Base-by-base conservation (phyloP, 257 asterid genomes). In the Paraleonurus japonicus region DNA sequence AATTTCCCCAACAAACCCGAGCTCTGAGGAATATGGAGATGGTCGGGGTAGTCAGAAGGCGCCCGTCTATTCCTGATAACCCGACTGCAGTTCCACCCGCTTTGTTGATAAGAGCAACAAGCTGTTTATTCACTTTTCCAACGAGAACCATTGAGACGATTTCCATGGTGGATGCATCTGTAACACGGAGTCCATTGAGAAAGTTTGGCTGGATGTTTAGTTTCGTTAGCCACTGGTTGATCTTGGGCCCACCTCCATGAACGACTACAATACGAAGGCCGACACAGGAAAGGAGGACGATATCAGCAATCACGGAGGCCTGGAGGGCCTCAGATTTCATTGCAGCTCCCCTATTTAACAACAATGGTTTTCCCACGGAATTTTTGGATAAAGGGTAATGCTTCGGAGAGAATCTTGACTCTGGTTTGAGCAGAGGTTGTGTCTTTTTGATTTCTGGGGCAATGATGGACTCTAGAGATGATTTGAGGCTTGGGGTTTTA, bases 291-390 rank as follows among this genome's bases (percentile, higher is more conserved):
- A 91, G 96, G 22, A 90, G 97, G 48, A 90, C 95, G 13, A 90
- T 61, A 68, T 90, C 96, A 26, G 86, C 86, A 58, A 90, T 90
- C 8, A 90, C 97, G 19, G 96, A 88, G 2, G 96, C 92, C 71
- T 86, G 92, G 70, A 90, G 94, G 33, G 84, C 90, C 84, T 90
- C 92, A 1, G 92, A 83, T 67, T 85, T 88, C 96, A 88, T 90
- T 1, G 94, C 96, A 3, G 97, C 97, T 17, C 97, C 97, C 97
- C 97, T 88, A 90, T 77, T 90, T 90, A 4, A 91, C 97, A 0
- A 91, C 96, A 55, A 91, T 80, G 10, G 96, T 91, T 82, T 91
- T 91, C 51, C 95, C 92, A 15, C 86, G 87, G 66, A 91, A 89
- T 78, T 76, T 89, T 26, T 91, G 96, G 69, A 90, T 90, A 39